Base-by-base conservation (phyloP, 1,139 yeast species). In the Geotrichum citri-aurantii region DNA sequence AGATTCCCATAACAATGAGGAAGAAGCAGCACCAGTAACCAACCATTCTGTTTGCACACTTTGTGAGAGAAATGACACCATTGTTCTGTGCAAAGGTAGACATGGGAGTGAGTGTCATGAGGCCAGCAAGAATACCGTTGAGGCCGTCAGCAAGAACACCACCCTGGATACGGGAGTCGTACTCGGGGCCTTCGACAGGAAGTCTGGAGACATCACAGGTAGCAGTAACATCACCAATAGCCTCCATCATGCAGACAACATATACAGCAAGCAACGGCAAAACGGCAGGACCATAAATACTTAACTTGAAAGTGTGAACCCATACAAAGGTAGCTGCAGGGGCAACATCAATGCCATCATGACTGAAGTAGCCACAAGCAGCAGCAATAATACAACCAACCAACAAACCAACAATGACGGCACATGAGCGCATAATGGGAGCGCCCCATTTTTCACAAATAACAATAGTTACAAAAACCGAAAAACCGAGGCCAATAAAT, bases 51-150 rank as follows among this genome's bases (percentile, higher is more conserved):
- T 86, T 85, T 58, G 96, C 96, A 75, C 96, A 89, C 70, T 88
- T 89, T 55, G 97, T 90, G 69, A 90, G 80, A 48, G 95, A 85
- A 65, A 90, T 89, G 62, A 90, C 96, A 76, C 97, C 97, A 71
- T 90, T 90, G 74, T 90, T 90, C 73, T 90, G 96, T 10, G 97
- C 96, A 76, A 90, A 90, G 0, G 93, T 86, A n/a, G 93, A 84
- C 82, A 89, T 79, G 59, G 96, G 96, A 52, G 95, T 86, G 61
- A 87, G 77, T 44, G 77, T 75, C 66, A 70, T 71, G 58, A 90
- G 77, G 23, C 90, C 91, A 7, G 95, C 86, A 7, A 89, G 65
- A 40, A 86, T 67, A 60, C 95, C 93, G 69, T 81, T 84, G 63
- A 84, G 65, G 27, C 83, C 85, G 71, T 90, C 96, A 40, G 95